Evolutionary conservation across 345 rosid species (phyloP).

Genomic region (Eucalyptus leucophloia): DNA sequence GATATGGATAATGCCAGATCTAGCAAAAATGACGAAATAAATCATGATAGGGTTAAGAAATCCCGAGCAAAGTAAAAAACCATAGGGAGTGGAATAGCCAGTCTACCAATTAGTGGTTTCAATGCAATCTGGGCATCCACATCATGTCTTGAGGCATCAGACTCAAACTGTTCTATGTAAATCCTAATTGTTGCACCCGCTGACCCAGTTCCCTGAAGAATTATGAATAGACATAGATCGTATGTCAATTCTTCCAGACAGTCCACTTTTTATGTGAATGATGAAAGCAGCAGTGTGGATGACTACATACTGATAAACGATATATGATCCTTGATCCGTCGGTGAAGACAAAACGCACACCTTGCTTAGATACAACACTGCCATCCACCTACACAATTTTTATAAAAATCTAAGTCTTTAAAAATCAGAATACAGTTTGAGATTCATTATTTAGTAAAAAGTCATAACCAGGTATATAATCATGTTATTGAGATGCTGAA

Average conservation of each 20-base stretch:
- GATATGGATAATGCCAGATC: slow-evolving; percentile 81
- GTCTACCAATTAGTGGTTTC: slow-evolving; percentile 75
- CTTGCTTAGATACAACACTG: slow-evolving; percentile 88
- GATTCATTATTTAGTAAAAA: background rate
- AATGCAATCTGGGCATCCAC: slow-evolving; percentile 81
- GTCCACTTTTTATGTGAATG: background rate
- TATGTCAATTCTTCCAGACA: background rate
- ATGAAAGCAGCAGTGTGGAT: background rate
- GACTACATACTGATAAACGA: slow-evolving; percentile 63
- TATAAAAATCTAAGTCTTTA: background rate
- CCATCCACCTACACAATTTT: slow-evolving; percentile 66
- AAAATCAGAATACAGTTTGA: background rate
- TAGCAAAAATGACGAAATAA: slow-evolving; percentile 15
- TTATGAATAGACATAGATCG: background rate
- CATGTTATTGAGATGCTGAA: background rate
- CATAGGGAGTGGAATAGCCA: background rate
- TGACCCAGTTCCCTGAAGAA: slow-evolving; percentile 81
- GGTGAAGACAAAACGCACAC: slow-evolving; percentile 79
- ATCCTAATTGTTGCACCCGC: slow-evolving; percentile 88
- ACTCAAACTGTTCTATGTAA: slow-evolving; percentile 77
- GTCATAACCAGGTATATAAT: background rate
- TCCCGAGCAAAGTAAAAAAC: background rate
- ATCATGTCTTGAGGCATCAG: slow-evolving; percentile 75
- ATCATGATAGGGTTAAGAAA: background rate
- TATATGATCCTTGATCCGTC: slow-evolving; percentile 90